These are phyloP conservation scores for Xylaria sp. DNA, from an alignment of 2,329 filamentous ascomycete species.

Conservation along the genomic window DNA sequence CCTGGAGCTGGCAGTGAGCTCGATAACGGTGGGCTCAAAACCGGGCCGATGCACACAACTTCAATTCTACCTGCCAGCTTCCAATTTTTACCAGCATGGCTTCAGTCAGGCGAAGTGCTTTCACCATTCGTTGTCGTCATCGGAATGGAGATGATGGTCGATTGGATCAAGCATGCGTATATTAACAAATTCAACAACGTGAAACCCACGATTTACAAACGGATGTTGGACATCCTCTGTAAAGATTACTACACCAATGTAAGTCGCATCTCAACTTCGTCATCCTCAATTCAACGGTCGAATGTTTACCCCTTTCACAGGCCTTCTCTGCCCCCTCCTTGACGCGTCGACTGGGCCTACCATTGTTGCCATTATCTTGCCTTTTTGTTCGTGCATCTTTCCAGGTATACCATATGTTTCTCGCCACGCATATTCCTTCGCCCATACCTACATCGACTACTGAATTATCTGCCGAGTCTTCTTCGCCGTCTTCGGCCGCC, in stretches of 20 bases:
- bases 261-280: conserved; percentile 41
- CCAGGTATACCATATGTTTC: conserved; percentile 98
- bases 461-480: conserved; percentile 67
- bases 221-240: conserved; percentile 90
- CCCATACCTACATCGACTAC: conserved; percentile 72
- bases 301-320: conserved; percentile 46
- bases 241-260: conserved; percentile 98
- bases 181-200: conserved; percentile 99
- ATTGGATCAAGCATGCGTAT: conserved; percentile 96
- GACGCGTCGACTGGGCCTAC: conserved; percentile 86
- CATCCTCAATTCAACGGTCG: background rate
- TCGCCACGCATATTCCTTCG: conserved; percentile 82
- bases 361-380: conserved; percentile 89
- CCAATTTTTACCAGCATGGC: conserved; percentile 82
- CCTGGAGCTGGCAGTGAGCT: conserved; percentile 59
- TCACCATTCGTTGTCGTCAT: conserved; percentile 93
- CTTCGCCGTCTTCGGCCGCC: conserved; percentile 70
- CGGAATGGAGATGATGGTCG: conserved; percentile 94
- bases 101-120: conserved; percentile 80
- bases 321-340: conserved; percentile 91
- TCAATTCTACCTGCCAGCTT: conserved; percentile 90
- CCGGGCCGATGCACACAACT: conserved; percentile 66
- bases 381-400: conserved; percentile 93
- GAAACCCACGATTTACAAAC: conserved; percentile 85
- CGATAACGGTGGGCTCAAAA: conserved; percentile 55